These are phyloP conservation scores for Aureococcus anophagefferens DNA, from an alignment of 108 stramenopile genomes.

Conservation along the genomic window DNA sequence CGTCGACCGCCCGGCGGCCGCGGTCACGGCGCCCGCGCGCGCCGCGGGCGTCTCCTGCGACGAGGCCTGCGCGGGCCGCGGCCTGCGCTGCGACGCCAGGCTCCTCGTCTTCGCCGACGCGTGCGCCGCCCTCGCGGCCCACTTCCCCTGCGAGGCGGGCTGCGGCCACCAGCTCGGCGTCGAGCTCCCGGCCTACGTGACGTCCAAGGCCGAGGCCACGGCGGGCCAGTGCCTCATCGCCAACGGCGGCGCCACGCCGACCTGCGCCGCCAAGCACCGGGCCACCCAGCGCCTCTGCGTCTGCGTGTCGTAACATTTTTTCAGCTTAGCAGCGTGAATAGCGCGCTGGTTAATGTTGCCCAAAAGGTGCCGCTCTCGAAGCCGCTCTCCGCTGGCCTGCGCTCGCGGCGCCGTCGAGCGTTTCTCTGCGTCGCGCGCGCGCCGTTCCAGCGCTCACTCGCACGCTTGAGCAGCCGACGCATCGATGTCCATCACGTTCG, in stretches of 20 bases:
- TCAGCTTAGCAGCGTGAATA: too few relatives aligned
- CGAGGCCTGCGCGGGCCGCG: background rate
- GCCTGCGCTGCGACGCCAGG: background rate
- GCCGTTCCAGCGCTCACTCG: too few relatives aligned
- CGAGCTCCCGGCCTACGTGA: constrained; percentile 5
- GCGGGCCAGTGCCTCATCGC: background rate
- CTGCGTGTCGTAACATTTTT: background rate
- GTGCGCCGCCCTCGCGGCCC: background rate
- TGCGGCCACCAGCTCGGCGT: constrained; percentile 3
- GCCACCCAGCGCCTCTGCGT: background rate
- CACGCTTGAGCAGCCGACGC: too few relatives aligned
- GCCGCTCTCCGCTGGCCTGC: too few relatives aligned
- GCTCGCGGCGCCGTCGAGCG: too few relatives aligned
- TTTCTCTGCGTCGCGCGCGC: too few relatives aligned
- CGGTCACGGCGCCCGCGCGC: background rate
- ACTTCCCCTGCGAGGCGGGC: constrained; percentile 9
- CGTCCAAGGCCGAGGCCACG: background rate
- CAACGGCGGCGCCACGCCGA: background rate
- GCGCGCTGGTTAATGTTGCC: too few relatives aligned
- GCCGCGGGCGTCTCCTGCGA: background rate
- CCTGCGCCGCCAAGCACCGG: background rate
- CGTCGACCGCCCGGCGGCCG: background rate
- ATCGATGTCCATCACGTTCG: too few relatives aligned
- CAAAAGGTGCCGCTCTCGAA: too few relatives aligned
- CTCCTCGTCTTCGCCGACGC: constrained; percentile 6